Conservation (phyloP, 306 rosid genomes). For the Trichosanthes cucumerina region DNA sequence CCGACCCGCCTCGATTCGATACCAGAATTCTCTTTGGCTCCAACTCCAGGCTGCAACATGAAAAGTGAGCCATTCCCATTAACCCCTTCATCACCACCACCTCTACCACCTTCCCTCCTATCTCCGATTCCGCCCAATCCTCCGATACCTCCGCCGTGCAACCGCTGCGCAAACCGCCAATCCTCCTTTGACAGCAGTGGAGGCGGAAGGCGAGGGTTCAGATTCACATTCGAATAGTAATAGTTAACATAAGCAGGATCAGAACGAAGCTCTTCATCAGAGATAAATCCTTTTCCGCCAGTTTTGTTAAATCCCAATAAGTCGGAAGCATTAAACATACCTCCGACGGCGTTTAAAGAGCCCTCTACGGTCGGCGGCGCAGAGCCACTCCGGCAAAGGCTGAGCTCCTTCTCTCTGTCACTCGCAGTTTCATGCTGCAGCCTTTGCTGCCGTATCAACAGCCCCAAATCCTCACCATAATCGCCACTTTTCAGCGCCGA, state of each 20-base stretch:
- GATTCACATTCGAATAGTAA: constrained; percentile 36
- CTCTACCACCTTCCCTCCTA: constrained; percentile 23
- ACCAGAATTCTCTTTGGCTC: constrained; percentile 22
- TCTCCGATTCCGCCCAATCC: constrained; percentile 32
- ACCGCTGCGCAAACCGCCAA: constrained; percentile 41
- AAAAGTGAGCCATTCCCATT: constrained; percentile 23
- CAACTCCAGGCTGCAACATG: constrained; percentile 31
- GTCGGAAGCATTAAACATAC: constrained; percentile 32
- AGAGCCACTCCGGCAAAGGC: constrained; percentile 70
- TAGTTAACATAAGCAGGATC: constrained; percentile 35
- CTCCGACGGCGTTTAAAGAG: constrained; percentile 55
- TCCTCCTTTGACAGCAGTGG: constrained; percentile 41
- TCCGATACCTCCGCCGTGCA: constrained; percentile 27
- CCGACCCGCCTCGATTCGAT: constrained; percentile 15
- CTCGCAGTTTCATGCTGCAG: constrained; percentile 30
- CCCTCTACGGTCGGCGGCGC: constrained; percentile 94
- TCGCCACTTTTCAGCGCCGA: constrained; percentile 47
- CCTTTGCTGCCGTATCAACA: constrained; percentile 42
- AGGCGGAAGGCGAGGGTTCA: constrained; percentile 46
- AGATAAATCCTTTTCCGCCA: constrained; percentile 23
- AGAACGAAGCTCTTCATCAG: constrained; percentile 35
- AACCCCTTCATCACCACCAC: constrained; percentile 6
- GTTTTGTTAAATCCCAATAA: constrained; percentile 20
- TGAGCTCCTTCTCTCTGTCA: constrained; percentile 58
- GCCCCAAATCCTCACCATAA: constrained; percentile 50